phyloP scores from a whole-genome alignment of 129 eudicot species.

The Escallonia herrerae region DNA sequence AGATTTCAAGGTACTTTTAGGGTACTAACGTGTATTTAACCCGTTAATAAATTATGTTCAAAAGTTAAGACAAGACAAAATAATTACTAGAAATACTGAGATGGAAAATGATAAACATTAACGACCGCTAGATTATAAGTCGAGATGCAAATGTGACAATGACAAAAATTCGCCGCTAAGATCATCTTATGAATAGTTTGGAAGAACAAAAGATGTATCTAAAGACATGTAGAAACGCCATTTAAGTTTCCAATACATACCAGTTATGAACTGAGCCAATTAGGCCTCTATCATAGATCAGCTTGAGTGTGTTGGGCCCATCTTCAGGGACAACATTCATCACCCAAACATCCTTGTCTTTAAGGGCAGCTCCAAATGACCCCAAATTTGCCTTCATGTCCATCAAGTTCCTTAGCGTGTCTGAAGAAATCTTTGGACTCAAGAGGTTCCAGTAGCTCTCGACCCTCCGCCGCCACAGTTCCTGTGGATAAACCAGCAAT shows the following conservation, averaged over 20 bases:
- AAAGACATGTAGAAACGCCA: not conserved
- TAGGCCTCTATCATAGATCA: conserved; percentile 88
- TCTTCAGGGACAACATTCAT: conserved; percentile 95
- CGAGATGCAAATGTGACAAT: too few relatives aligned
- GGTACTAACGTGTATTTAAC: too few relatives aligned
- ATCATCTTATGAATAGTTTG: too few relatives aligned
- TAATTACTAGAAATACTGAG: too few relatives aligned
- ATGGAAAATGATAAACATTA: too few relatives aligned
- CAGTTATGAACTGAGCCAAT: conserved; percentile 88
- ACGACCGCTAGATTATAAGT: too few relatives aligned
- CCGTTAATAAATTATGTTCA: too few relatives aligned
- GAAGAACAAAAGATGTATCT: too few relatives aligned
- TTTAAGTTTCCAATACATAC: conserved; percentile 28
- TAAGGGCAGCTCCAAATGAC: conserved; percentile 95
- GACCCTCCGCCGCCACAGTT: conserved; percentile 76
- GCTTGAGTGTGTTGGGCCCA: conserved; percentile 92
- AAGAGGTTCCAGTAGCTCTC: conserved; percentile 82
- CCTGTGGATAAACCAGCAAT: conserved; percentile 35
- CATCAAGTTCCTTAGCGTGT: conserved; percentile 88
- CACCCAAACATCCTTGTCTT: conserved; percentile 90
- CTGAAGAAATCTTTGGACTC: conserved; percentile 70
- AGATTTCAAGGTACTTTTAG: too few relatives aligned
- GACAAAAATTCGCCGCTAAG: too few relatives aligned
- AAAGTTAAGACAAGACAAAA: too few relatives aligned
- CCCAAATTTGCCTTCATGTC: conserved; percentile 97